phyloP scores from a whole-genome alignment of 768 basidiomycete species.

The Cyathus striatus region DNA sequence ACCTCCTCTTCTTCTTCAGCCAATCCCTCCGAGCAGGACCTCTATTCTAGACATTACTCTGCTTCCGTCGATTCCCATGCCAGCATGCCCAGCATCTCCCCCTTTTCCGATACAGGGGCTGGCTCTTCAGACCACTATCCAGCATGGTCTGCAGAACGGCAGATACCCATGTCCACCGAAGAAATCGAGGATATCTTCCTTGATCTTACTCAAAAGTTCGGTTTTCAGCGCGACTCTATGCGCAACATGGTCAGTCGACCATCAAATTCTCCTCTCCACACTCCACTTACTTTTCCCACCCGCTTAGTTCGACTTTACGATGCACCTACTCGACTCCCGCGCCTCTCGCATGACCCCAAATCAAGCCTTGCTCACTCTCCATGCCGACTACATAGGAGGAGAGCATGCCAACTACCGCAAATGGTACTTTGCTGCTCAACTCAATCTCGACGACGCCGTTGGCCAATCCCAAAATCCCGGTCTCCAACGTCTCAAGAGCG shows the following conservation, averaged over 20 bases:
- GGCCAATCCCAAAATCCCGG: conserved; percentile 94
- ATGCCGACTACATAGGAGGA: conserved; percentile 98
- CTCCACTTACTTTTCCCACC: conserved; percentile 8
- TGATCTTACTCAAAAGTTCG: conserved; percentile 97
- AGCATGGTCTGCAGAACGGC: conserved; percentile 89
- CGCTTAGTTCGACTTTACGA: conserved; percentile 87
- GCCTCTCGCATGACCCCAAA: conserved; percentile 98
- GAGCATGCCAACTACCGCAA: conserved; percentile 99
- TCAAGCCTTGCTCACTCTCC: conserved; percentile 92
- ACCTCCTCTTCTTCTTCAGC: conserved; percentile 10
- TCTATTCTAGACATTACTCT: conserved; percentile 40
- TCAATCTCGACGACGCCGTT: conserved; percentile 98
- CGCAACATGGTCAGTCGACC: conserved; percentile 73
- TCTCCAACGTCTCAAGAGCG: conserved; percentile 80
- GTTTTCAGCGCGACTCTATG: conserved; percentile 95
- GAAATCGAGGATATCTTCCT: conserved; percentile 99
- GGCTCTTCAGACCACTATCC: conserved; percentile 74
- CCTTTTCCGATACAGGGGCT: conserved; percentile 51
- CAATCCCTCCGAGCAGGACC: conserved; percentile 25
- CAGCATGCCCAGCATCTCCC: conserved; percentile 52
- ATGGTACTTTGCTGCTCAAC: conserved; percentile 99
- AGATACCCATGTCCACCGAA: conserved; percentile 95
- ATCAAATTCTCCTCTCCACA: conserved; percentile 3
- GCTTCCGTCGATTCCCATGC: conserved; percentile 59
- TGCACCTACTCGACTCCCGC: conserved; percentile 95